These are phyloP conservation scores for Solanum appendiculatum DNA, from an alignment of 257 asterid species.

Conservation along the genomic window DNA sequence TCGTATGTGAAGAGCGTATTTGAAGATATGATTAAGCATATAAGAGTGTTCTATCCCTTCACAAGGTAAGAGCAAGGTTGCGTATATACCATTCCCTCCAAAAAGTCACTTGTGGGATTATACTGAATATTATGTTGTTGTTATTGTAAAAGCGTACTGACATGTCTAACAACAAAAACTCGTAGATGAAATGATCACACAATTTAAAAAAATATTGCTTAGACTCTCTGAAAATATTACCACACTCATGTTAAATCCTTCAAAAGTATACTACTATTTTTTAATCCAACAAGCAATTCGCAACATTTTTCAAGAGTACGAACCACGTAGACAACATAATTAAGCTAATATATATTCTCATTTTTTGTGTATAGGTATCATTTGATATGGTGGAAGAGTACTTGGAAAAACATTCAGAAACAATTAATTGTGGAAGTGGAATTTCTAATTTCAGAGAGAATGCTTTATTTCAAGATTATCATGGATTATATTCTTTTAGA, in stretches of 20 bases:
- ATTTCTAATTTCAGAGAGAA: slow-evolving; percentile 61
- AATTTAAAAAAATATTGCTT: not conserved
- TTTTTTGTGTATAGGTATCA: slow-evolving; percentile 44
- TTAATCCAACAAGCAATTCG: not conserved
- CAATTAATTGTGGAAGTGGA: slow-evolving; percentile 8
- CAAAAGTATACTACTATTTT: not conserved
- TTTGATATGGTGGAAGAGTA: slow-evolving; percentile 72
- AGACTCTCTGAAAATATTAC: not conserved
- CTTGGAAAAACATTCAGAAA: slow-evolving; percentile 39
- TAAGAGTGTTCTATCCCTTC: not conserved
- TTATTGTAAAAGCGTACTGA: not conserved
- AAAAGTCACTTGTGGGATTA: not conserved
- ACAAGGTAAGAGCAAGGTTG: not conserved
- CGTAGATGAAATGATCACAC: not conserved
- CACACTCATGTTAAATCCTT: not conserved
- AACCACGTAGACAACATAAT: not conserved
- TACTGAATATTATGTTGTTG: too few relatives aligned
- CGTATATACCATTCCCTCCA: too few relatives aligned
- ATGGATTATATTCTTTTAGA: slow-evolving; percentile 72
- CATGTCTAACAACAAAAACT: not conserved
- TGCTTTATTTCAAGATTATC: slow-evolving; percentile 91
- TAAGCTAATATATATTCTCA: not conserved
- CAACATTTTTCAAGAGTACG: not conserved
- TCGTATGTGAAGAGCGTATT: fast-evolving
- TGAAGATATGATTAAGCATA: not conserved